Conservation (phyloP, 352 stramenopile genomes). For the Pseudoperonospora humuli region DNA sequence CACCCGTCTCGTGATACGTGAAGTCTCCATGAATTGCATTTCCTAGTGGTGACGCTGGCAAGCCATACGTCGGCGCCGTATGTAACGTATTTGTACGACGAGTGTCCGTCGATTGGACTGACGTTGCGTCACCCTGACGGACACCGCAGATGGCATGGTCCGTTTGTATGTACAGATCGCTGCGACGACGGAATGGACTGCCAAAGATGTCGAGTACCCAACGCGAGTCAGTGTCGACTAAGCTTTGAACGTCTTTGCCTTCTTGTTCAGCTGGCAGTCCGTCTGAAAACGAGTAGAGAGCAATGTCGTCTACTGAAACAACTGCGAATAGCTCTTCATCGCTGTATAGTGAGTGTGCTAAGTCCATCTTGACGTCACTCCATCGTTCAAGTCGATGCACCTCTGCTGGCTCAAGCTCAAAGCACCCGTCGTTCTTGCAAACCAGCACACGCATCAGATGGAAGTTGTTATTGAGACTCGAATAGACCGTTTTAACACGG, state of each 20-base stretch:
- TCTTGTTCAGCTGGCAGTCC: constrained; percentile 27
- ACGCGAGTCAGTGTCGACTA: constrained; percentile 36
- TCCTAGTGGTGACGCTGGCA: constrained; percentile 24
- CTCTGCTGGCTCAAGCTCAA: constrained; percentile 55
- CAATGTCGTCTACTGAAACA: constrained; percentile 41
- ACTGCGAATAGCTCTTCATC: constrained; percentile 71
- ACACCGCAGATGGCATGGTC: constrained; percentile 50
- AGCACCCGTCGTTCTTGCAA: constrained; percentile 75
- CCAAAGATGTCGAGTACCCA: constrained; percentile 78
- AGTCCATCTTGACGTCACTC: constrained; percentile 52
- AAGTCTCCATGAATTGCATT: constrained; percentile 17
- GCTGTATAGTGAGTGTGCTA: constrained; percentile 50
- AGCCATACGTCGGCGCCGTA: constrained; percentile 1
- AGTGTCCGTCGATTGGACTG: constrained; percentile 19
- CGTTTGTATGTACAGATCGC: constrained; percentile 49
- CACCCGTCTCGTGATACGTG: constrained; percentile 1
- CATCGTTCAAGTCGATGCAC: constrained; percentile 22
- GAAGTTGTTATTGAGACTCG: not conserved
- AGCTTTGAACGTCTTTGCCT: constrained; percentile 12
- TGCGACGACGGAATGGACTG: constrained; percentile 38
- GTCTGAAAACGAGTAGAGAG: no score
- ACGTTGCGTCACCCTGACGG: constrained; percentile 9
- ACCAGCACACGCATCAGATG: constrained; percentile 50
- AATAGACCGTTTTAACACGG: no score
- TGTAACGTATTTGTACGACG: constrained; percentile 19